phyloP scores from a whole-genome alignment of 1,284 basidiomycete genomes.

The Leccinum subrobustum region DNA sequence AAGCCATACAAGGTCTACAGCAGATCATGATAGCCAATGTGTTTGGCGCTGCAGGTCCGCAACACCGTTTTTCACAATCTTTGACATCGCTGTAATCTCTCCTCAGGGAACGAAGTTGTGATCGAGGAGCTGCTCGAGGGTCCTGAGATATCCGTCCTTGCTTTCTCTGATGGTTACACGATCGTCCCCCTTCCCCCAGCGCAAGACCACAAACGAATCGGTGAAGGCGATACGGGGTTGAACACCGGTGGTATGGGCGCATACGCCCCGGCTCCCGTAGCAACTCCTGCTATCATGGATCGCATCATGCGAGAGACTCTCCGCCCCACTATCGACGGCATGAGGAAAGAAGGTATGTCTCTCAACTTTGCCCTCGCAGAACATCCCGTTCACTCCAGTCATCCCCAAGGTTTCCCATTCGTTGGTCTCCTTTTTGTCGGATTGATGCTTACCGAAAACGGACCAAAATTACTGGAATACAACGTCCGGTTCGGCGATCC shows the following conservation, averaged over 20 bases:
- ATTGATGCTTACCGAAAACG: conserved; percentile 86
- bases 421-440: conserved; percentile 96
- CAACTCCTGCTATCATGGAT: conserved; percentile 78
- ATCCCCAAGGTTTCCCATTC: conserved; percentile 80
- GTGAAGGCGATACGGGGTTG: conserved; percentile 90
- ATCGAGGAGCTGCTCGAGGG: conserved; percentile 90
- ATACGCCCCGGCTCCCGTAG: conserved; percentile 92
- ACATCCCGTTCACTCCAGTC: conserved; percentile 5
- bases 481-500: conserved; percentile 99
- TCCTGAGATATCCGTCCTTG: conserved; percentile 92
- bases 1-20: conserved; percentile 78
- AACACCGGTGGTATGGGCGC: conserved; percentile 99
- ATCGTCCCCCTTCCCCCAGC: conserved; percentile 88
- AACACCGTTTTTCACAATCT: conserved; percentile 19
- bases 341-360: conserved; percentile 86
- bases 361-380: not conserved
- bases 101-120: conserved; percentile 79
- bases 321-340: conserved; percentile 89
- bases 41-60: conserved; percentile 84
- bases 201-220: conserved; percentile 98
- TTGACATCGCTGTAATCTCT: conserved; percentile 11
- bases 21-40: conserved; percentile 86
- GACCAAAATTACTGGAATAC: conserved; percentile 97
- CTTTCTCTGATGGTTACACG: conserved; percentile 97
- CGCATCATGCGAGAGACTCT: conserved; percentile 75